Conservation (phyloP, 2,329 filamentous ascomycete species). For the Phoma sp. region DNA sequence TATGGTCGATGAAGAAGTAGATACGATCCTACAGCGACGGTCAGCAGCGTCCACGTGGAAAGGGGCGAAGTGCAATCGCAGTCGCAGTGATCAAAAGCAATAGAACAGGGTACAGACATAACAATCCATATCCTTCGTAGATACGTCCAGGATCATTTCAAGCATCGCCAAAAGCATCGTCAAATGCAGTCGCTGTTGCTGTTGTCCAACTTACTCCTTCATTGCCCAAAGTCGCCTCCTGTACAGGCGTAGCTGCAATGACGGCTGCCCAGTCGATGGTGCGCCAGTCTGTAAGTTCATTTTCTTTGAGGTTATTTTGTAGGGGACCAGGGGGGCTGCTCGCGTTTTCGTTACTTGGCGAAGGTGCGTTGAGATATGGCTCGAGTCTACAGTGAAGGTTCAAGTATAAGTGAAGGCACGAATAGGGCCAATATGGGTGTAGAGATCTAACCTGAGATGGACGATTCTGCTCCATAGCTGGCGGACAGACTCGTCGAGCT, state of each 20-base stretch:
- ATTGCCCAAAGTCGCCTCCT: not conserved
- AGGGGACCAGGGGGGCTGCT: constrained; percentile 38
- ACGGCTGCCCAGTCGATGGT: constrained; percentile 39
- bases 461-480: constrained; percentile 42
- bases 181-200: constrained; percentile 7
- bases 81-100: constrained; percentile 4
- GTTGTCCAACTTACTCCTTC: constrained; percentile 14
- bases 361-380: constrained; percentile 30
- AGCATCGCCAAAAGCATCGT: constrained; percentile 4
- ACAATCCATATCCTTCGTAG: not conserved
- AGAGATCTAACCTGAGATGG: constrained; percentile 47
- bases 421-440: constrained; percentile 30
- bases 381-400: constrained; percentile 37
- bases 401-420: constrained; percentile 45
- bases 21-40: not conserved
- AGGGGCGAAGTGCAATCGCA: not conserved
- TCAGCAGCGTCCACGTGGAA: not conserved
- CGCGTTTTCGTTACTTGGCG: constrained; percentile 23
- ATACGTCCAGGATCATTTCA: not conserved
- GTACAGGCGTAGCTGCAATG: constrained; percentile 1
- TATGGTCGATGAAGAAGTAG: not conserved
- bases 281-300: constrained; percentile 42
- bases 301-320: constrained; percentile 38
- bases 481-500: constrained; percentile 42
- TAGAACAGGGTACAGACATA: constrained; percentile 18